Evolutionary conservation across 2,329 filamentous ascomycete genomes (phyloP).

Genomic region (Arthrobotrys megalospora): DNA sequence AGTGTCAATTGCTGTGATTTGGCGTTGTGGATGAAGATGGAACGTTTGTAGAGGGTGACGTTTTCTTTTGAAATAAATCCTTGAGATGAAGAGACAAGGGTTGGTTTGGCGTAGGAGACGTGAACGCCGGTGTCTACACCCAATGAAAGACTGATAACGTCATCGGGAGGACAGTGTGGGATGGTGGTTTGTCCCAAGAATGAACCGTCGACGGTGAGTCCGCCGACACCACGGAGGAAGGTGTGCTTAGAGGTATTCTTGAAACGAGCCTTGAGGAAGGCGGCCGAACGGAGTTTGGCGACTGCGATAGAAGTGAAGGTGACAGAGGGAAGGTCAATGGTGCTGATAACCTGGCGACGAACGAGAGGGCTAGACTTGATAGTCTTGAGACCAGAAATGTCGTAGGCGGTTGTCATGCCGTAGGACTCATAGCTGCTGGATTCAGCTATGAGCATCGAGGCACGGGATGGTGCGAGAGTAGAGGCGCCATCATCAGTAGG

Average conservation of each 20-base stretch:
- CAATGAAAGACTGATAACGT: constrained; percentile 72
- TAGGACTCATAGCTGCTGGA: constrained; percentile 72
- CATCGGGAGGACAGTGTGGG: constrained; percentile 73
- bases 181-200: constrained; percentile 75
- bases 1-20: constrained; percentile 68
- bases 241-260: constrained; percentile 73
- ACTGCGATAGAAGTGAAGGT: constrained; percentile 74
- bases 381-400: constrained; percentile 74
- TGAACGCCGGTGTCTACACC: constrained; percentile 75
- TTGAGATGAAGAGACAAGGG: constrained; percentile 67
- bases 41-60: constrained; percentile 62
- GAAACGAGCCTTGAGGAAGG: constrained; percentile 74
- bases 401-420: constrained; percentile 75
- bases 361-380: constrained; percentile 71
- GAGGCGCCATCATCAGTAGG: constrained; percentile 57
- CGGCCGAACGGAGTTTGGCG: constrained; percentile 74
- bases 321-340: constrained; percentile 71
- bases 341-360: constrained; percentile 75
- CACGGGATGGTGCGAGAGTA: constrained; percentile 64
- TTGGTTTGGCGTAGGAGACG: constrained; percentile 73
- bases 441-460: constrained; percentile 61
- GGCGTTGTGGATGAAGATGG: constrained; percentile 62
- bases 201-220: constrained; percentile 76
- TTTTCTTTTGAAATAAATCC: constrained; percentile 63
- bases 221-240: constrained; percentile 72